Evolutionary conservation across 805 yeast genomes (phyloP).

Genomic region (Ogataea minuta): DNA sequence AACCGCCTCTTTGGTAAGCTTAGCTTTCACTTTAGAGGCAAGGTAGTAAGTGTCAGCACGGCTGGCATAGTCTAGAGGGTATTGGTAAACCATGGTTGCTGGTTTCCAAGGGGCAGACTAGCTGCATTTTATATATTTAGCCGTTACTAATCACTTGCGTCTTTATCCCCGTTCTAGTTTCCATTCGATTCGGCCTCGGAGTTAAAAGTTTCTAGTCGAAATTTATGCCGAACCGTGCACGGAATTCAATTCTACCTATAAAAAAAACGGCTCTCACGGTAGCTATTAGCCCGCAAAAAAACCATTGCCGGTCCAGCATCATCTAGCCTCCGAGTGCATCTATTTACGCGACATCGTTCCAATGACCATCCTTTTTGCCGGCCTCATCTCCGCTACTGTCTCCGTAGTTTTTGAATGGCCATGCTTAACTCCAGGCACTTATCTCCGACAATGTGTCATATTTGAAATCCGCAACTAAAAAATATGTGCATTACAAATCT

Average conservation of each 20-base stretch:
- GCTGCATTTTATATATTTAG: background rate
- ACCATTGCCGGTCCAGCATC: too few species aligned
- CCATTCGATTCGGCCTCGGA: conserved; percentile 8
- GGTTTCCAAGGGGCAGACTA: background rate
- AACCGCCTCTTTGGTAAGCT: conserved; percentile 61
- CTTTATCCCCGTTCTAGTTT: background rate
- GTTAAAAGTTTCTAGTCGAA: conserved; percentile 1
- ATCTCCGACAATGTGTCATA: too few species aligned
- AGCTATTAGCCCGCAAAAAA: too few species aligned
- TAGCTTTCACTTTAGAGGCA: conserved; percentile 63
- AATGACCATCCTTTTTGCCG: too few species aligned
- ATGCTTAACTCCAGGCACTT: too few species aligned
- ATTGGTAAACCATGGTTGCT: background rate
- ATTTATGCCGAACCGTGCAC: background rate
- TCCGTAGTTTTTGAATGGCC: too few species aligned
- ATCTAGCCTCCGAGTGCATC: too few species aligned
- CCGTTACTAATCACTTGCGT: conserved; percentile 2
- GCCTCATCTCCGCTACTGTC: too few species aligned
- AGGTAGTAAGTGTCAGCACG: conserved; percentile 53
- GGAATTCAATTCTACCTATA: background rate
- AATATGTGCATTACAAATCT: background rate
- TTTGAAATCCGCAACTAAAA: too few species aligned
- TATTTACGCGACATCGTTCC: too few species aligned
- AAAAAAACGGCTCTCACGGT: background rate
- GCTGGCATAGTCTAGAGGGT: conserved; percentile 7